These are phyloP conservation scores for Trichosanthes cucumerina DNA, from an alignment of 306 rosid genomes.

Conservation along the genomic window DNA sequence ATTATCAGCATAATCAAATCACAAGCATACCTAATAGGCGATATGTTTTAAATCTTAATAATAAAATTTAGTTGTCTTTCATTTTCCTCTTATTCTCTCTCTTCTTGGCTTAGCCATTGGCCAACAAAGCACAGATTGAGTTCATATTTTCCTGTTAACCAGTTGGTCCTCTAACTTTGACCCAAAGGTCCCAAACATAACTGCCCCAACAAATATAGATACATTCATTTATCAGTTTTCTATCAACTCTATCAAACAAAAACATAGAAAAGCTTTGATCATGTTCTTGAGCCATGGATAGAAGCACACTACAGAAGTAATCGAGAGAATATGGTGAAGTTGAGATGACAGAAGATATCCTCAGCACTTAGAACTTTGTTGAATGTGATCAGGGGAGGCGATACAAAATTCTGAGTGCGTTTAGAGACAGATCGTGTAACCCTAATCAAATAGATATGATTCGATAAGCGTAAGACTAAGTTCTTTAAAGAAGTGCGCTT, in stretches of 20 bases:
- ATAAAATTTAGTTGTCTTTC: not conserved
- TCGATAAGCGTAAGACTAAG: not conserved
- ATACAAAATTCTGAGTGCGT: not conserved
- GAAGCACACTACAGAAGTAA: not conserved
- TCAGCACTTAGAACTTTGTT: not conserved
- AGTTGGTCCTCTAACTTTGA: not conserved
- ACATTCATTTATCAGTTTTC: not conserved
- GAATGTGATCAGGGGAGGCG: not conserved
- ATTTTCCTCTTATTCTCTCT: not conserved
- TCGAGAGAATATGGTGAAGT: not conserved
- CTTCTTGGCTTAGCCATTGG: not conserved
- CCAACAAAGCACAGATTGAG: not conserved
- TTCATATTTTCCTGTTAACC: not conserved
- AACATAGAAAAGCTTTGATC: not conserved
- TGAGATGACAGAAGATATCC: not conserved
- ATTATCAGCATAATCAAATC: not conserved
- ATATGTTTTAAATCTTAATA: not conserved
- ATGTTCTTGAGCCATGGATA: not conserved
- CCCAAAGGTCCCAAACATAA: not conserved
- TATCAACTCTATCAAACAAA: not conserved
- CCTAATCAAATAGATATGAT: not conserved
- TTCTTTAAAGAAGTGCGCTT: not conserved
- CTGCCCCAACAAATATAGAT: not conserved
- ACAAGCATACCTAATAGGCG: not conserved
- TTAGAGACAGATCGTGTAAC: not conserved